Base-by-base conservation (phyloP, 2,329 filamentous ascomycete species). In the Colletotrichum falcatum region DNA sequence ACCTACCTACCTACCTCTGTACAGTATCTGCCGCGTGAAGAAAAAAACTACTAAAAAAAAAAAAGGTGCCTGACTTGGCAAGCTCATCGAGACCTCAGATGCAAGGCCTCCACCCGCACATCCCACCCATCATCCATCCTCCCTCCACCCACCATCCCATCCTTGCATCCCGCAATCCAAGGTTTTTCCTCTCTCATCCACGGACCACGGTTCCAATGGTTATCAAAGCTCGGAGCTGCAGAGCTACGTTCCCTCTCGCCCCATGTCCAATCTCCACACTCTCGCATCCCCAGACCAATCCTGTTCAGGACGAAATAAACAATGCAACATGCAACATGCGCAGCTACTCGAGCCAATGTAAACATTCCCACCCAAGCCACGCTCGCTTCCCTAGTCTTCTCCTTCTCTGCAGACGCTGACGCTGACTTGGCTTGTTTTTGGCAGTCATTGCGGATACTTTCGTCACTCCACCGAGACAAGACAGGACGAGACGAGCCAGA, bases 271-370 rank as follows among this genome's bases (percentile, higher is more conserved):
- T 53, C 65, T 51, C 30, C 53, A 30, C 58, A 23, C 33, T 26
- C 33, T 20, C n/a, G 2, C 16, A 44, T 28, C 37, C 16, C 37
- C 35, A 37, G 35, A 44, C 67, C 66, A 70, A 37, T 53, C 71
- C 65, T 48, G 33, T 65, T 73, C 56, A 18, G 59, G 69, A 33
- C 37, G 23, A 35, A 69, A 65, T 73, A 73, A 73, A 73, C 71
- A 73, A 72, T 55, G 30, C 56, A 66, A 49, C 56, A 61, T 66
- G n/a, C n/a, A n/a, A n/a, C 62, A 37, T 37, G 12, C 66, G 61
- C 66, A 33, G 30, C 61, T 69, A 54, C 66, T 59, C n/a, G 35
- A 62, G 44, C 64, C 67, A 70, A 70, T 70, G 67, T 70, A 44
- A 70, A 70, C 67, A 70, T 53, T 67, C 54, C 53, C 63, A 26